phyloP scores from a whole-genome alignment of 768 basidiomycete species.

The Leucosporidium yakuticum region DNA sequence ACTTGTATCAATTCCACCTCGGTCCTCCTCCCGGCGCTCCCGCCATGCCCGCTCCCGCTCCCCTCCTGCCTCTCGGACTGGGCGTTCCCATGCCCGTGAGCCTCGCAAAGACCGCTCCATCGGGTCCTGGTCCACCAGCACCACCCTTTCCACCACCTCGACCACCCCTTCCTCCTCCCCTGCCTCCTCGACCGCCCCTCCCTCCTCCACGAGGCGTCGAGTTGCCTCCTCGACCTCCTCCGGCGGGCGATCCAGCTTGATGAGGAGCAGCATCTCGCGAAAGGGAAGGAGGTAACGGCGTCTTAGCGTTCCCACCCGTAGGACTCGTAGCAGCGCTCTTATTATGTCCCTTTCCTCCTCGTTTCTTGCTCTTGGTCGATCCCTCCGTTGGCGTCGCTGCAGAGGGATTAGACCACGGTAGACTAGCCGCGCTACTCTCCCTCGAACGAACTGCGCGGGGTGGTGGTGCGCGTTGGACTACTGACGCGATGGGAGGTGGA shows the following conservation, averaged over 20 bases:
- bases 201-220: background rate
- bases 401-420: no score
- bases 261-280: background rate
- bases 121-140: background rate
- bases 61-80: background rate
- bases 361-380: no score
- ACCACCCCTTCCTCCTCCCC: background rate
- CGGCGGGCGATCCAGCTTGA: background rate
- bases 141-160: background rate
- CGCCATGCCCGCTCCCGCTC: background rate
- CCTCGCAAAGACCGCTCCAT: background rate
- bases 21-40: background rate
- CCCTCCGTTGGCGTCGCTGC: no score
- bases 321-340: no score
- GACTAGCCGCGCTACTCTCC: no score
- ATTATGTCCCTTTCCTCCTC: no score
- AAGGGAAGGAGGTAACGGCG: background rate
- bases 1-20: background rate
- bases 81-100: background rate
- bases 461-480: no score
- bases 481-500: no score
- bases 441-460: no score
- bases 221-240: background rate
- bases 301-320: background rate
- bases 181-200: background rate